Evolutionary conservation across 106 monocot species (phyloP), one percentile per base, ranked within the genome.

Genomic region (Dioscorea zingiberensis): DNA sequence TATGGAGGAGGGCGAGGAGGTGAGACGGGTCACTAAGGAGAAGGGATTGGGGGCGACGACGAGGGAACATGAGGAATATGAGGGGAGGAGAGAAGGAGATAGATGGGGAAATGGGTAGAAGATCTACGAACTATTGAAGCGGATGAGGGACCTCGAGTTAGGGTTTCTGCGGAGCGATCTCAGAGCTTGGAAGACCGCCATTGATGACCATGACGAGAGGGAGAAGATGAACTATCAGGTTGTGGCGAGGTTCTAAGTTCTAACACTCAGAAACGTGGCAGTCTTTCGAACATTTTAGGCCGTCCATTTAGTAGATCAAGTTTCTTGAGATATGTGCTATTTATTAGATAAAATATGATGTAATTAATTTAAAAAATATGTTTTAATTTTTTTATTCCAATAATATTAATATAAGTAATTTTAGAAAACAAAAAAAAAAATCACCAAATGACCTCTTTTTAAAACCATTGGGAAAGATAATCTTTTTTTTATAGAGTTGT

Each of bases 181-280:
- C 51, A 84, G 68, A 74, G 80, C 65, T 74, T 65, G 77, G 71
- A 77, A 74, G 54, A 71, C 14, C 69, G 79, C 79, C 83, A 84
- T 92, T 65, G 66, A 27, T 18, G 72, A 69, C 60, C 67, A 51
- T 16, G 51, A 51, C 14, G 51, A 9, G 51, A 51, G 18, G 7
- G 13, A 51, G 51, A 51, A 51, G 51, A 51, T 13, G 51, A 51
- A 1, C 38, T 38, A n/a, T n/a, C 46, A 13, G 51, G 51, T 51
- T 51, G 8, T 51, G 51, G 13, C 15, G 51, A 51, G 51, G 51
- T 51, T 51, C 13, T n/a, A n/a, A n/a, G n/a, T n/a, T n/a, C 38
- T 38, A 38, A 38, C 38, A 38, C 4, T 38, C 10, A 10, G 38
- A 38, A 38, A 38, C 38, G 6, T 38, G 6, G 38, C 0, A 38